Conservation (phyloP, 1,139 yeast species). For the Zygosaccharomyces pseudobailii region DNA sequence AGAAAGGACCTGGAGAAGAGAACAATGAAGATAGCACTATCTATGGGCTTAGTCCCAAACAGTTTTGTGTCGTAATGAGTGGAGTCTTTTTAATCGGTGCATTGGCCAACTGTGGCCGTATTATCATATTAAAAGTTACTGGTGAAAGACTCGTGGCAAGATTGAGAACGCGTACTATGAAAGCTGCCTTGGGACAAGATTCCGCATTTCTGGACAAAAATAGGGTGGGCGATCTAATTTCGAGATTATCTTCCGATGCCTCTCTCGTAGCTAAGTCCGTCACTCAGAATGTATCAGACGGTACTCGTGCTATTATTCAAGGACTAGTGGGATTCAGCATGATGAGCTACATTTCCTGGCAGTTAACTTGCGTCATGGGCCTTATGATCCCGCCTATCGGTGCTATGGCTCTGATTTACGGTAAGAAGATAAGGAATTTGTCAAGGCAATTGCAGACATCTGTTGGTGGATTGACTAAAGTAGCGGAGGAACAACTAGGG, state of each 20-base stretch:
- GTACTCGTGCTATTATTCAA: constrained; percentile 73
- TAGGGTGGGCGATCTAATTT: constrained; percentile 88
- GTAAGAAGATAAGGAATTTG: constrained; percentile 68
- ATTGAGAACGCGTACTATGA: constrained; percentile 70
- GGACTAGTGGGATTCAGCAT: constrained; percentile 80
- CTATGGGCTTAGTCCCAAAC: constrained; percentile 48
- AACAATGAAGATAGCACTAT: constrained; percentile 20
- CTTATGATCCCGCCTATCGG: constrained; percentile 82
- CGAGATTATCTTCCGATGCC: constrained; percentile 83
- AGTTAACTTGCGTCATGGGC: constrained; percentile 74
- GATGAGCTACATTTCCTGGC: constrained; percentile 87
- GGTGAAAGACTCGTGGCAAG: constrained; percentile 89
- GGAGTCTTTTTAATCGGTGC: constrained; percentile 69
- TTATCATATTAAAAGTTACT: constrained; percentile 64
- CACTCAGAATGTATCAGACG: constrained; percentile 88
- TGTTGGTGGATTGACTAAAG: constrained; percentile 82
- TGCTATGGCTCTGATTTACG: constrained; percentile 73
- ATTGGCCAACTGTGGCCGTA: constrained; percentile 72
- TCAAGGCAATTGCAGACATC: constrained; percentile 79
- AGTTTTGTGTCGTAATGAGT: constrained; percentile 47
- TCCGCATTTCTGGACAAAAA: constrained; percentile 88
- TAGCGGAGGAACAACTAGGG: constrained; percentile 88
- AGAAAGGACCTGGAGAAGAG: constrained; percentile 2
- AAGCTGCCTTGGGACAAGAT: constrained; percentile 77
- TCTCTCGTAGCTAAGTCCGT: constrained; percentile 83